A percentile compares a stretch with the other conserved stretches of the same genome.
phyloP scores from a whole-genome alignment of 2,329 filamentous ascomycete genomes.

The Ambrosiella xylebori region DNA sequence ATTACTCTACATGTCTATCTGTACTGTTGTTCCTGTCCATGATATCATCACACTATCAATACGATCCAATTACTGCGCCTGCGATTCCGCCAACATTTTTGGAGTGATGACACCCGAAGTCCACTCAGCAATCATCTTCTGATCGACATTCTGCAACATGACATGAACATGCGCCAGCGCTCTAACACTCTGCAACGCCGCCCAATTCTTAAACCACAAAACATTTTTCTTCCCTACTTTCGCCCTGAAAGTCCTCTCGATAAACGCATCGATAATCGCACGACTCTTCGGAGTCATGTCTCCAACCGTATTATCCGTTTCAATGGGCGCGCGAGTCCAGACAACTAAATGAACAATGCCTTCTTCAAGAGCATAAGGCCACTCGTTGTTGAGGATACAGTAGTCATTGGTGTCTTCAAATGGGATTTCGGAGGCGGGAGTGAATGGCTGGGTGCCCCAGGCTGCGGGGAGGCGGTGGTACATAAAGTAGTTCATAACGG shows the following conservation, averaged over 20 bases:
- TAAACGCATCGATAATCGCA: slow-evolving; percentile 47
- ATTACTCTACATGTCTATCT: neutral
- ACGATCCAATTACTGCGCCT: neutral
- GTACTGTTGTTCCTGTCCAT: neutral
- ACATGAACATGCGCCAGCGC: slow-evolving; percentile 84
- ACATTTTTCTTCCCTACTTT: slow-evolving; percentile 36
- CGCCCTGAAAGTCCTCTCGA: slow-evolving; percentile 50
- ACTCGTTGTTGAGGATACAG: slow-evolving; percentile 72
- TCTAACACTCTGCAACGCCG: slow-evolving; percentile 69
- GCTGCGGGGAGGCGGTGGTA: slow-evolving; percentile 45
- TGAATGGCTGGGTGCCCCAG: slow-evolving; percentile 49
- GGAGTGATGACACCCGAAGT: slow-evolving; percentile 17
- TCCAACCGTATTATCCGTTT: slow-evolving; percentile 51
- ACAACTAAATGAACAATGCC: slow-evolving; percentile 69
- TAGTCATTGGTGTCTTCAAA: slow-evolving; percentile 40
- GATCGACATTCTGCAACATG: slow-evolving; percentile 37
- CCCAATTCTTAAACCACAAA: slow-evolving; percentile 93
- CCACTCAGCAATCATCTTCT: slow-evolving; percentile 36
- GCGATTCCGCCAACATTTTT: slow-evolving; percentile 1
- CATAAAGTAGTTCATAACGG: slow-evolving; percentile 63
- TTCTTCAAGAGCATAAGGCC: slow-evolving; percentile 65
- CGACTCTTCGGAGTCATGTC: slow-evolving; percentile 55
- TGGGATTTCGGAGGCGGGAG: slow-evolving; percentile 30
- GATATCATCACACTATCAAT: neutral
- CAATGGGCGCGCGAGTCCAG: slow-evolving; percentile 73